These are phyloP conservation scores for Boechera stricta DNA, from an alignment of 345 rosid species.

Conservation along the genomic window DNA sequence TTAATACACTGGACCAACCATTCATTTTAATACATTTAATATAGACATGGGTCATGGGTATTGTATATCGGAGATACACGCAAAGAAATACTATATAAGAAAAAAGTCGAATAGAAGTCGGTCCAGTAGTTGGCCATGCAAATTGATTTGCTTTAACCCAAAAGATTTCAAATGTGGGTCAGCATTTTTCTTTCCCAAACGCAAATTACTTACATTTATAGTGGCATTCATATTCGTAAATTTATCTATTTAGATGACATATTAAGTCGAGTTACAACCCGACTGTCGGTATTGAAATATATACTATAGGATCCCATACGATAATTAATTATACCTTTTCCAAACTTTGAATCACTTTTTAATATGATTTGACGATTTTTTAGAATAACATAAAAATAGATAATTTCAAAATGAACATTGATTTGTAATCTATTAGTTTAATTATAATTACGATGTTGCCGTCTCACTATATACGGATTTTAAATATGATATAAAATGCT, in stretches of 20 bases:
- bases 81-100: conserved; percentile 16
- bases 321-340: neutral
- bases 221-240: neutral
- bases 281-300: neutral
- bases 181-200: neutral
- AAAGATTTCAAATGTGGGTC: conserved; percentile 28
- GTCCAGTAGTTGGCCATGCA: conserved; percentile 45
- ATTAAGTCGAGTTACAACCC: neutral
- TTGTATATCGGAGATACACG: conserved; percentile 23
- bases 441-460: neutral
- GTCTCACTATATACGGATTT: neutral
- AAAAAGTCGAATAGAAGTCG: conserved; percentile 29
- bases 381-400: neutral
- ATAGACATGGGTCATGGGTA: conserved; percentile 40
- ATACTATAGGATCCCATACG: neutral
- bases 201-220: neutral
- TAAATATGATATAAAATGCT: too few species aligned
- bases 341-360: neutral
- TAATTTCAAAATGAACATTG: neutral
- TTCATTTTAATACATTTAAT: conserved; percentile 31
- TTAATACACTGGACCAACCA: conserved; percentile 48
- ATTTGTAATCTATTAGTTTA: neutral
- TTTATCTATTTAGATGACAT: conserved; percentile 6
- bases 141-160: conserved; percentile 41
- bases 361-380: neutral